Conservation (phyloP, 129 eudicot genomes). For the Arctium minus region DNA sequence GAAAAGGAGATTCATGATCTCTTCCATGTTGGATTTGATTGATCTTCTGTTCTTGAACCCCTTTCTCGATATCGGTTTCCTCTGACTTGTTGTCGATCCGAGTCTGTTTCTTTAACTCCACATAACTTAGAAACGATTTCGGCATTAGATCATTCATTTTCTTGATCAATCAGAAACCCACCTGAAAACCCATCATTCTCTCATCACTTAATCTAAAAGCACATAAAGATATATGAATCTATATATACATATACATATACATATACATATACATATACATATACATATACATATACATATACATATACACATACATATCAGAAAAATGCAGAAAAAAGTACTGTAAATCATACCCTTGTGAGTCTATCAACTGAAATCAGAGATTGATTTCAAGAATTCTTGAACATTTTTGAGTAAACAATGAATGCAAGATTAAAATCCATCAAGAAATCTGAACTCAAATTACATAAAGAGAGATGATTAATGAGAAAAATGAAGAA, state of each 20-base stretch:
- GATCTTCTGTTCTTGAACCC: slow-evolving; percentile 23
- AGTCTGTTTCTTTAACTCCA: slow-evolving; percentile 88
- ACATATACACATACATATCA: neutral
- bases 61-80: slow-evolving; percentile 43
- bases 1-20: slow-evolving; percentile 51
- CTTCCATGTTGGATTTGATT: slow-evolving; percentile 62
- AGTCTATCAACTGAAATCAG: slow-evolving; percentile 23
- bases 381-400: slow-evolving; percentile 27
- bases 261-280: neutral
- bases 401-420: neutral
- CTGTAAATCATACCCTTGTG: slow-evolving; percentile 17
- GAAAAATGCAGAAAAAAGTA: neutral
- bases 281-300: neutral
- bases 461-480: too few species aligned
- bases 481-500: neutral
- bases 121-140: slow-evolving; percentile 76
- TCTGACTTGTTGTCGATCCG: slow-evolving; percentile 44
- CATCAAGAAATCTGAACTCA: neutral
- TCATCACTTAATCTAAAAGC: neutral
- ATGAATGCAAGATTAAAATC: neutral
- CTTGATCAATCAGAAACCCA: slow-evolving; percentile 19
- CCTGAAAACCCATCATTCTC: slow-evolving; percentile 25
- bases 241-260: neutral
- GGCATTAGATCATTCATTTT: slow-evolving; percentile 95
- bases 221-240: neutral